These are phyloP conservation scores for Melampsora occidentalis DNA, from an alignment of 1,284 basidiomycete species.

Conservation along the genomic window DNA sequence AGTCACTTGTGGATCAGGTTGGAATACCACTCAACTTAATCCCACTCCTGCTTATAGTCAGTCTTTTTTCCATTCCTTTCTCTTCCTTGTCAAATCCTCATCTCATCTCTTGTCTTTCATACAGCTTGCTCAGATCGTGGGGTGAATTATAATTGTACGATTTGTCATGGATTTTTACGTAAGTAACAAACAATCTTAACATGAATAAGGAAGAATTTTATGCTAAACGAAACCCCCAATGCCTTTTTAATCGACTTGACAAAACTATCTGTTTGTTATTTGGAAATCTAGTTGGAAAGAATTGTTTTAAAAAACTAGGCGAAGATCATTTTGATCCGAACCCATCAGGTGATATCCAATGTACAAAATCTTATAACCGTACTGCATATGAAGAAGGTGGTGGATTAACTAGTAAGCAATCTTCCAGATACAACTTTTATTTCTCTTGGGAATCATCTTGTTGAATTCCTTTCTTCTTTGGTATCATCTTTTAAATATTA, in stretches of 20 bases:
- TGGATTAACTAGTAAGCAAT: conserved; percentile 23
- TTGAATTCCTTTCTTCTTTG: not conserved
- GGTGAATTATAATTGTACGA: conserved; percentile 15
- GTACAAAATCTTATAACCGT: conserved; percentile 19
- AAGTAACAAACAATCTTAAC: not conserved
- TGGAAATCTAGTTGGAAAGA: not conserved
- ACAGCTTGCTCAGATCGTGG: conserved; percentile 26
- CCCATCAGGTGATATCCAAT: conserved; percentile 14
- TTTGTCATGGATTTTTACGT: conserved; percentile 18
- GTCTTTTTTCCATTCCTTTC: too few relatives aligned
- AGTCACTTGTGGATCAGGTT: too few relatives aligned
- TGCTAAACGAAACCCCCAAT: not conserved
- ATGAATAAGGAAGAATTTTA: too few relatives aligned
- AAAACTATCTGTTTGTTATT: not conserved
- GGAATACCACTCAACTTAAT: too few relatives aligned
- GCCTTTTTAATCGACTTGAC: not conserved
- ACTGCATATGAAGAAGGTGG: conserved; percentile 37
- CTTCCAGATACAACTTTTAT: not conserved
- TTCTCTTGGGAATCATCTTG: not conserved
- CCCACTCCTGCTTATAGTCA: too few relatives aligned
- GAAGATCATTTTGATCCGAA: not conserved
- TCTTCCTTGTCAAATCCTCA: not conserved
- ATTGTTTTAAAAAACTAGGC: conserved; percentile 34
- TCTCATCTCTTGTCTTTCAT: not conserved
- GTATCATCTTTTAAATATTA: too few relatives aligned